phyloP scores from a whole-genome alignment of 78 protist species.

The slime mould (Dictyostelium discoideum) region DNA sequence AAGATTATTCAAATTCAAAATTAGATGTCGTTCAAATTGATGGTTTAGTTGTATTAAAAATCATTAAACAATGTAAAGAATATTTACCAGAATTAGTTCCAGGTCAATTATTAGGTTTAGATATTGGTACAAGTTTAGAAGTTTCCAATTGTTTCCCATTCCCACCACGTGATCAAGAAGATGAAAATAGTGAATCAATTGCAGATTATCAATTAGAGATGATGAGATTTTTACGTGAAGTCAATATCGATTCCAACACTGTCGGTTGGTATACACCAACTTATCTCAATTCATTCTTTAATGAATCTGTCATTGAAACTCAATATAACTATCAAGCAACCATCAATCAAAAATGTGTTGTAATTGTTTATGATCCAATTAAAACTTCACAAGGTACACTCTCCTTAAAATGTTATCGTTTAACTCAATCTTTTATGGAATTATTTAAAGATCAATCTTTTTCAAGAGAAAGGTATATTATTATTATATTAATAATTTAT shows the following conservation, averaged over 20 bases:
- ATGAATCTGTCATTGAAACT: constrained; percentile 83
- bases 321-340: constrained; percentile 89
- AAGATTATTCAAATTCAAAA: constrained; percentile 48
- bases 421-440: constrained; percentile 83
- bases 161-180: constrained; percentile 84
- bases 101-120: constrained; percentile 92
- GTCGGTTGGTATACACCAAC: constrained; percentile 93
- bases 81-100: constrained; percentile 82
- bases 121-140: constrained; percentile 80
- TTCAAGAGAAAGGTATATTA: constrained; percentile 38
- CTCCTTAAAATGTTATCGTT: constrained; percentile 87
- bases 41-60: constrained; percentile 83
- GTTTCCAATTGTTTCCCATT: constrained; percentile 89
- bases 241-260: constrained; percentile 87
- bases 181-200: constrained; percentile 23
- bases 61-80: constrained; percentile 89
- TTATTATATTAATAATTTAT: no score
- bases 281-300: constrained; percentile 80
- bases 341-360: constrained; percentile 80
- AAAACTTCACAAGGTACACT: constrained; percentile 88
- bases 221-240: constrained; percentile 87
- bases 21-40: constrained; percentile 81
- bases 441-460: constrained; percentile 73
- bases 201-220: constrained; percentile 82
- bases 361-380: constrained; percentile 87